Percentiles rank a stretch among this genome's conserved stretches.
Conservation (phyloP, 1,139 yeast species). For the Yamadazyma triangularis region DNA sequence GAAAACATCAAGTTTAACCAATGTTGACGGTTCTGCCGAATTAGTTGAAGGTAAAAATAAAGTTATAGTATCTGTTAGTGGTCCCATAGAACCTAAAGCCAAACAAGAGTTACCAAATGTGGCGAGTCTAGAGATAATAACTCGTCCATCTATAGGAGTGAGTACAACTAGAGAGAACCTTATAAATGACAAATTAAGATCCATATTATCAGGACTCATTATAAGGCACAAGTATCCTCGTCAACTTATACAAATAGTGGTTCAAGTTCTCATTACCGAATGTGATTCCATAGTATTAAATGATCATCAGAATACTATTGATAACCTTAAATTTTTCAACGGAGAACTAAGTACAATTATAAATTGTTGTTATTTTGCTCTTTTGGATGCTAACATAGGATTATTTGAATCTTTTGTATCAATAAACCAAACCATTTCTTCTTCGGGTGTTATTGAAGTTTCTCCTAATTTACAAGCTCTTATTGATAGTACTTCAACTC, state of each 20-base stretch:
- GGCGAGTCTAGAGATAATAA: slow-evolving; percentile 74
- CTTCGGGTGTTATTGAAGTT: slow-evolving; percentile 27
- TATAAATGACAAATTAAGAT: slow-evolving; percentile 65
- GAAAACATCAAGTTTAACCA: slow-evolving; percentile 36
- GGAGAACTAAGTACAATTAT: slow-evolving; percentile 68
- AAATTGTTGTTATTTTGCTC: slow-evolving; percentile 68
- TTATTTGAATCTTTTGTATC: slow-evolving; percentile 60
- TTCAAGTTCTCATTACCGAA: slow-evolving; percentile 49
- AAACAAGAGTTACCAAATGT: slow-evolving; percentile 83
- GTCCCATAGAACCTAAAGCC: slow-evolving; percentile 83
- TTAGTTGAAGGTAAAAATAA: slow-evolving; percentile 48
- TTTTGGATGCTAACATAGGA: slow-evolving; percentile 76
- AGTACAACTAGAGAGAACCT: slow-evolving; percentile 75
- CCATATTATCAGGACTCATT: slow-evolving; percentile 58
- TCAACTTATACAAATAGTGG: slow-evolving; percentile 77
- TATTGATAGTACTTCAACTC: slow-evolving; percentile 50
- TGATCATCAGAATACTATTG: slow-evolving; percentile 17
- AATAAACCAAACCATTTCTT: slow-evolving; percentile 19
- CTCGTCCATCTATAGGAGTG: slow-evolving; percentile 75
- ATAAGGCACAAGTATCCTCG: slow-evolving; percentile 73
- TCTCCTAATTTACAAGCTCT: slow-evolving; percentile 44
- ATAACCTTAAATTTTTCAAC: slow-evolving; percentile 26
- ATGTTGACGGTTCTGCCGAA: slow-evolving; percentile 80
- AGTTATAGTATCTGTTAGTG: slow-evolving; percentile 74
- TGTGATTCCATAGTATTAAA: slow-evolving; percentile 46